phyloP scores from a whole-genome alignment of 2,329 filamentous ascomycete genomes.

The Diaporthe vexans region DNA sequence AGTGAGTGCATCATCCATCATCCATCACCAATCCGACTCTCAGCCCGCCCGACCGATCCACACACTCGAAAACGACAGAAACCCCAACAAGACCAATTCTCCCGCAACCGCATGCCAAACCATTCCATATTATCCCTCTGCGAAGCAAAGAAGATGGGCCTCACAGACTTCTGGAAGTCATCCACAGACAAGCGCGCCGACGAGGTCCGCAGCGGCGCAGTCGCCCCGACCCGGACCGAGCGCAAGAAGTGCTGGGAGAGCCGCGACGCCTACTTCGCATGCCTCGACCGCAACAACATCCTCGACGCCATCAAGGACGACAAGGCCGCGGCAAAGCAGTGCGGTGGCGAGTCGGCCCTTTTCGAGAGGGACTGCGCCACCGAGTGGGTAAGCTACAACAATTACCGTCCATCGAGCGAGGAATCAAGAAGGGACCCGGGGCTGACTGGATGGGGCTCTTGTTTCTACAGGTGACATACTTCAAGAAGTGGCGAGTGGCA shows the following conservation, averaged over 20 bases:
- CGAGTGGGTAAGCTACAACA: slow-evolving; percentile 81
- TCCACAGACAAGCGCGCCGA: slow-evolving; percentile 62
- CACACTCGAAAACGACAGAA: not conserved
- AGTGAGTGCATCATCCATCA: slow-evolving; percentile 34
- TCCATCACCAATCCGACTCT: not conserved
- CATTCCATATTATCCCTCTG: slow-evolving; percentile 28
- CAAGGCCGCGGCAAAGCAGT: slow-evolving; percentile 55
- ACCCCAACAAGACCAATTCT: not conserved
- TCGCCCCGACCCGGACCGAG: slow-evolving; percentile 88
- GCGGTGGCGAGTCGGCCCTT: slow-evolving; percentile 58
- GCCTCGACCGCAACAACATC: slow-evolving; percentile 85
- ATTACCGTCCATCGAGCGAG: too few species aligned
- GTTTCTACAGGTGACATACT: slow-evolving; percentile 84
- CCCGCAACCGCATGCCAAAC: slow-evolving; percentile 6
- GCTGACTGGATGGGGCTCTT: too few species aligned
- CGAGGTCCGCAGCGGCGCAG: slow-evolving; percentile 68
- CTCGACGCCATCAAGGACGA: slow-evolving; percentile 73
- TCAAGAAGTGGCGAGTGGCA: slow-evolving; percentile 95
- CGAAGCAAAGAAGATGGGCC: slow-evolving; percentile 57
- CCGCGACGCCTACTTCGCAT: slow-evolving; percentile 89
- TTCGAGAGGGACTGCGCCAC: slow-evolving; percentile 90
- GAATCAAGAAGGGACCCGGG: too few species aligned
- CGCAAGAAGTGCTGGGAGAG: slow-evolving; percentile 90
- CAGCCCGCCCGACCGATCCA: not conserved
- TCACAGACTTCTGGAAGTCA: slow-evolving; percentile 59